Percentiles rank a stretch among this genome's conserved stretches.
Evolutionary conservation across 2,329 filamentous ascomycete species (phyloP).

Genomic region (Aspergillus chevalieri): DNA sequence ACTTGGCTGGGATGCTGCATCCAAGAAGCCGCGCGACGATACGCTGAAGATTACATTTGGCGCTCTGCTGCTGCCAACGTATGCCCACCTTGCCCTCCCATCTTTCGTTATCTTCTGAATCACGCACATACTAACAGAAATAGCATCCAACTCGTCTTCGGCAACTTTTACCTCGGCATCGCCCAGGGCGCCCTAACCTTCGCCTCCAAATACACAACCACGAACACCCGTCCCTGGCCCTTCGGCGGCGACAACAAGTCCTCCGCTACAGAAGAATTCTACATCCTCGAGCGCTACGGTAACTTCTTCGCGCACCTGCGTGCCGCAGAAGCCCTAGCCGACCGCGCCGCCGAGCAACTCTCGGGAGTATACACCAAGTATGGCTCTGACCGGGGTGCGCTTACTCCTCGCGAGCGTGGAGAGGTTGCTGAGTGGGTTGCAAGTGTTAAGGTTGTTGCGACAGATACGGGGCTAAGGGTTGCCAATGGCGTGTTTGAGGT

Average conservation of each 20-base stretch:
- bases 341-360: constrained; percentile 49
- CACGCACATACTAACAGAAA: neutral
- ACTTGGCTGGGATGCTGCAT: constrained; percentile 51
- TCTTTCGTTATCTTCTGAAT: too few species aligned
- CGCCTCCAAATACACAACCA: constrained; percentile 52
- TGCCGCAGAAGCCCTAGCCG: constrained; percentile 54
- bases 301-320: constrained; percentile 58
- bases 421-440: constrained; percentile 59
- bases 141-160: constrained; percentile 60
- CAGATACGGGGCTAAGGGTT: constrained; percentile 54
- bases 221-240: constrained; percentile 57
- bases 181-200: constrained; percentile 53
- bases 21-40: constrained; percentile 47
- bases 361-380: constrained; percentile 44
- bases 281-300: constrained; percentile 59
- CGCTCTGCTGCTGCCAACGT: constrained; percentile 55
- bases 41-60: constrained; percentile 51
- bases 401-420: constrained; percentile 51
- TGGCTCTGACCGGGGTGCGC: constrained; percentile 29
- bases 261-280: constrained; percentile 56
- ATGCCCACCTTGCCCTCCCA: constrained; percentile 10
- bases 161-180: constrained; percentile 61
- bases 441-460: constrained; percentile 57
- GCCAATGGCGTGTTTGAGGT: constrained; percentile 60
- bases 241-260: constrained; percentile 59